Evolutionary conservation across 176 grass and related monocot genomes (phyloP).

Genomic region (Eleusine coracana): DNA sequence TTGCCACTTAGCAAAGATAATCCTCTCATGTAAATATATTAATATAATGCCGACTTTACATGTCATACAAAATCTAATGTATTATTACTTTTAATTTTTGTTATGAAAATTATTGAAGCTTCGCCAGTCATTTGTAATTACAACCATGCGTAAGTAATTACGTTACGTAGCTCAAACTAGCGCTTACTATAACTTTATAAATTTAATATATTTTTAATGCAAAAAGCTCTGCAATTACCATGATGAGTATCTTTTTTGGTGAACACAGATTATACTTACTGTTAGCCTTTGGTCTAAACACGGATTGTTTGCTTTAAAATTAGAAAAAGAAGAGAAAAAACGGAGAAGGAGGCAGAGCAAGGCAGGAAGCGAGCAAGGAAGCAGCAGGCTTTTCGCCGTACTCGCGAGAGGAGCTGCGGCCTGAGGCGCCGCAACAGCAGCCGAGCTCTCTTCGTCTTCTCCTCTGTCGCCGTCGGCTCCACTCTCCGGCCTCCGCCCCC

Average conservation of each 20-base stretch:
- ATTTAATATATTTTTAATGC: too few relatives aligned
- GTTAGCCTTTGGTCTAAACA: not conserved
- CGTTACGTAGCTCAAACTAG: too few relatives aligned
- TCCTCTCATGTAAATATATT: not conserved
- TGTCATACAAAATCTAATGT: too few relatives aligned
- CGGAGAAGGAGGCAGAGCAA: not conserved
- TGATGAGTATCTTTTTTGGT: too few relatives aligned
- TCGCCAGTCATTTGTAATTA: too few relatives aligned
- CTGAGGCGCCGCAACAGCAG: not conserved
- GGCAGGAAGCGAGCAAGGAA: not conserved
- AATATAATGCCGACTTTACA: not conserved
- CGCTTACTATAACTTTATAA: too few relatives aligned
- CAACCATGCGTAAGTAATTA: too few relatives aligned
- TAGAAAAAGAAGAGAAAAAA: not conserved
- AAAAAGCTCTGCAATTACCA: too few relatives aligned
- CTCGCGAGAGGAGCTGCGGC: not conserved
- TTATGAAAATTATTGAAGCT: too few relatives aligned
- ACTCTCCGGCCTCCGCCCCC: not conserved
- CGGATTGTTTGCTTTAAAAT: not conserved
- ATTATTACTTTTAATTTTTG: too few relatives aligned
- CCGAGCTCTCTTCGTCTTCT: not conserved
- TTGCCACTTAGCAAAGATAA: slow-evolving; percentile 5
- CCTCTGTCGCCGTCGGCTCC: not conserved
- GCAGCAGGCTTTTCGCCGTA: not conserved
- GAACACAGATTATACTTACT: too few relatives aligned